Base-by-base conservation (phyloP, 23 red algal genomes). In the Gracilaria caudata region DNA sequence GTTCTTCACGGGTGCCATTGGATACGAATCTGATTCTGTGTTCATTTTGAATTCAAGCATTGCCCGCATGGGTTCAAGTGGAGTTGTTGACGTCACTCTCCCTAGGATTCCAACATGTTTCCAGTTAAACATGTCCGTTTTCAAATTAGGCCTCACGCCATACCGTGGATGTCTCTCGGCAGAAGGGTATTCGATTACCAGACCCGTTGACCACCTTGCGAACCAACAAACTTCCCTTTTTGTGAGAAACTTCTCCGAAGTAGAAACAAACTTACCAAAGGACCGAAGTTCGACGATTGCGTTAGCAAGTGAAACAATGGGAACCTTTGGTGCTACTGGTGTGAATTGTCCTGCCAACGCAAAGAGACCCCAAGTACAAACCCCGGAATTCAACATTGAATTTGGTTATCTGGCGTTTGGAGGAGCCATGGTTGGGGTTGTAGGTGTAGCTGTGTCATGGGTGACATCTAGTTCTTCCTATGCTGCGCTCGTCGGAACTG, bases 221-320 rank as follows among this genome's bases (percentile, higher is more conserved):
- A 45, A 54, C 25, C 32, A 75, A 40, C 13, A 77, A 26, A 29
- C 51, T n/a, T 53, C 51, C 13, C 7, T 39, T 55, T 80, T 73
- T 7, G 24, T 65, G 30, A 71, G 77, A 73, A 91, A 75, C 33
- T 91, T 82, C 25, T 41, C 10, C 5, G 63, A 45, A 7, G 76
- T 91, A 19, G 66, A 82, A 30, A 58, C 87, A 4, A 40, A 55
- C 33, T 21, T 91, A 9, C 64, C 87, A 26, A n/a, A 54, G 14
- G 87, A 91, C 63, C 58, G 34, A 30, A 72, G 59, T 40, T 91
- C 87, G n/a, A 91, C 87, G 1, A 74, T 91, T 72, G 7, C 82
- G 10, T 23, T 91, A 68, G 23, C 25, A 56, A 58, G 40, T 14
- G 28, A n/a, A n/a, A 17, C 29, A 35, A 53, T 34, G 29, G 87